Evolutionary conservation across 78 protist species (phyloP), one percentile per base, ranked within the genome.

Genomic region (Parvularia atlantis): DNA sequence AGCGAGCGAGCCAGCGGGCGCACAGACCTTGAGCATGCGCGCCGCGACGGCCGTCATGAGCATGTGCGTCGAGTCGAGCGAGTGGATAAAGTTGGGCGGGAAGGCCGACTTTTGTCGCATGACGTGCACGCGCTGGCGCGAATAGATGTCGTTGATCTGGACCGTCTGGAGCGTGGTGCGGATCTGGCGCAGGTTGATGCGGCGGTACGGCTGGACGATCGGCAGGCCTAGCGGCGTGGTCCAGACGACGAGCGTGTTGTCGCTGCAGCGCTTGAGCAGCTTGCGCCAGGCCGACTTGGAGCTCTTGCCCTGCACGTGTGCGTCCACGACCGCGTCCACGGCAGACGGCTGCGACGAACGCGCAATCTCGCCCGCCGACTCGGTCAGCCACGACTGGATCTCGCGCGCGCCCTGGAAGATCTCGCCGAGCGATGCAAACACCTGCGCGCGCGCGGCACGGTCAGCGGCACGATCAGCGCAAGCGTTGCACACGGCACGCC

Each of bases 41-140:
- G 41, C 77, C 30, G 46, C 17, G 0, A 73, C 16, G 28, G 96
- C 93, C 0, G 97, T 92, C 64, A 86, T 35, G 35, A 89, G 75
- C 94, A 91, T 82, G 69, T 94, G 98, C 17, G 95, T 79, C 39
- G 91, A 63, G 77, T 94, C 98, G 40, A 92, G 71, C 5, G 93
- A 85, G 79, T 94, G 98, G 60, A 94, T 78, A 66, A 69, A 92
- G 74, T 94, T 94, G 1, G 98, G 98, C 31, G 98, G 95, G 50
- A 94, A 90, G 5, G 96, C 96, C 16, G 91, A 43, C 22, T 35
- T 1, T 62, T 91, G 95, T 30, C 57, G 37, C 6, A 9, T 16
- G 26, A 30, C 74, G 1, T 13, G 2, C 20, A 26, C 16, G 60
- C 28, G 40, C 9, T 9, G 1, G 28, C 6, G 33, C 14, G 28